These are phyloP conservation scores for Solioccasus polychromus DNA, from an alignment of 768 basidiomycete genomes.

Conservation along the genomic window DNA sequence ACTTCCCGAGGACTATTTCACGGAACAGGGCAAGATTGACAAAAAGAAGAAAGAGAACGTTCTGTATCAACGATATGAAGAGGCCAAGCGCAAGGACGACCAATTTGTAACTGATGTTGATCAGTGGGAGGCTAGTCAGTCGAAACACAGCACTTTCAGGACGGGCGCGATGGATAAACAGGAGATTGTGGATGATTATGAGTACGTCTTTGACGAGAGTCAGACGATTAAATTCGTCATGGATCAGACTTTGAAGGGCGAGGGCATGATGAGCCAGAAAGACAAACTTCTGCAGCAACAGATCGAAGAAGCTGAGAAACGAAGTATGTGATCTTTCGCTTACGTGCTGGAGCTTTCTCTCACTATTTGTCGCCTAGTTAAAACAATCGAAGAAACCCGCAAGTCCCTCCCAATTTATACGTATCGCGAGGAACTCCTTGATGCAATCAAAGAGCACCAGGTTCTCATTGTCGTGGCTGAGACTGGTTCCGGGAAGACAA, in stretches of 20 bases:
- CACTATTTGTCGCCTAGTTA: slow-evolving; percentile 44
- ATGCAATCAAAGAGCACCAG: slow-evolving; percentile 87
- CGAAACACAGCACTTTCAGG: slow-evolving; percentile 83
- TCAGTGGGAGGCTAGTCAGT: slow-evolving; percentile 95
- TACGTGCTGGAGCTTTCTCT: background rate
- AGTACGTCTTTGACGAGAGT: slow-evolving; percentile 97
- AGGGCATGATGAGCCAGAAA: slow-evolving; percentile 71
- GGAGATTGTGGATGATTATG: slow-evolving; percentile 81
- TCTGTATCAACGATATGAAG: slow-evolving; percentile 92
- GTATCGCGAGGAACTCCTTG: slow-evolving; percentile 84
- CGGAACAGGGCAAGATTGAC: slow-evolving; percentile 98
- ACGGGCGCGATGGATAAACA: slow-evolving; percentile 90
- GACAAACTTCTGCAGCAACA: slow-evolving; percentile 83
- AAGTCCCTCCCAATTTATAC: slow-evolving; percentile 91
- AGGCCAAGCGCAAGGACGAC: slow-evolving; percentile 86
- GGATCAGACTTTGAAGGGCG: slow-evolving; percentile 70
- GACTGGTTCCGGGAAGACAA: slow-evolving; percentile 98
- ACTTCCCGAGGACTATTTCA: slow-evolving; percentile 96
- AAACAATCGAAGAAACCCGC: slow-evolving; percentile 89
- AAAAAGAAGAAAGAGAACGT: slow-evolving; percentile 93
- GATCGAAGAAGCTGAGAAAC: slow-evolving; percentile 87
- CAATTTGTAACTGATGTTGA: slow-evolving; percentile 97
- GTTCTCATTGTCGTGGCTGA: slow-evolving; percentile 97
- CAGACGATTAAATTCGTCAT: slow-evolving; percentile 96
- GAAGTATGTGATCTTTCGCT: slow-evolving; percentile 51